Conservation (phyloP, 1,139 yeast species). For the Spathaspora sp. region DNA sequence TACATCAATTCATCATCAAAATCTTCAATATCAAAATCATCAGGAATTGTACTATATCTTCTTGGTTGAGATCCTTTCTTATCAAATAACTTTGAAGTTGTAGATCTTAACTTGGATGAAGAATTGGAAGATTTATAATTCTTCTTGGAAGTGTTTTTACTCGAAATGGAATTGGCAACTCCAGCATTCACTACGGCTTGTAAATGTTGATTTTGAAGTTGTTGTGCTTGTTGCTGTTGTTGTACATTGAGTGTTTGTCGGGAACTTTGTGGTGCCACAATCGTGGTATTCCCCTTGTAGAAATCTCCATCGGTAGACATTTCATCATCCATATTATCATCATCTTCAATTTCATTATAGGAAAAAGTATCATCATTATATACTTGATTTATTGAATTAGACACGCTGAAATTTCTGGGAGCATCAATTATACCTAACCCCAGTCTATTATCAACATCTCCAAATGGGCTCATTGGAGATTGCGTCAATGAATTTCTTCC, state of each 20-base stretch:
- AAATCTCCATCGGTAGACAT: slow-evolving; percentile 29
- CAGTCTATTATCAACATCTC: slow-evolving; percentile 2
- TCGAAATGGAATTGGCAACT: slow-evolving; percentile 18
- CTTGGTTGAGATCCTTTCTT: slow-evolving; percentile 70
- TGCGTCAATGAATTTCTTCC: slow-evolving; percentile 3
- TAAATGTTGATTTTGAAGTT: slow-evolving; percentile 1
- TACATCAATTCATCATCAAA: slow-evolving; percentile 57
- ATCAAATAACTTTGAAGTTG: slow-evolving; percentile 71
- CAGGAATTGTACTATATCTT: slow-evolving; percentile 70
- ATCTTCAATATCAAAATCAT: slow-evolving; percentile 66
- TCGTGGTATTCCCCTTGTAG: slow-evolving; percentile 6
- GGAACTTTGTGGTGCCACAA: slow-evolving; percentile 5
- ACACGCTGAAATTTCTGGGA: slow-evolving; percentile 7
- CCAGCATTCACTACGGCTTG: slow-evolving; percentile 5
- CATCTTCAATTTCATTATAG: slow-evolving; percentile 32
- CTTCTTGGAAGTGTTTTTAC: slow-evolving; percentile 26
- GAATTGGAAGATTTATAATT: slow-evolving; percentile 27
- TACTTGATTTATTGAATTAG: slow-evolving; percentile 12
- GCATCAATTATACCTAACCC: background rate
- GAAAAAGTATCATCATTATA: slow-evolving; percentile 24
- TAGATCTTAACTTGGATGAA: slow-evolving; percentile 53
- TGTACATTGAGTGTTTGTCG: slow-evolving; percentile 6
- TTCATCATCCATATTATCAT: slow-evolving; percentile 29
- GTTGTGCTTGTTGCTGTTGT: slow-evolving; percentile 5
- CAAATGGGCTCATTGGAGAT: slow-evolving; percentile 10